Evolutionary conservation across 768 basidiomycete species (phyloP).

Genomic region (Tephrocybe sp.): DNA sequence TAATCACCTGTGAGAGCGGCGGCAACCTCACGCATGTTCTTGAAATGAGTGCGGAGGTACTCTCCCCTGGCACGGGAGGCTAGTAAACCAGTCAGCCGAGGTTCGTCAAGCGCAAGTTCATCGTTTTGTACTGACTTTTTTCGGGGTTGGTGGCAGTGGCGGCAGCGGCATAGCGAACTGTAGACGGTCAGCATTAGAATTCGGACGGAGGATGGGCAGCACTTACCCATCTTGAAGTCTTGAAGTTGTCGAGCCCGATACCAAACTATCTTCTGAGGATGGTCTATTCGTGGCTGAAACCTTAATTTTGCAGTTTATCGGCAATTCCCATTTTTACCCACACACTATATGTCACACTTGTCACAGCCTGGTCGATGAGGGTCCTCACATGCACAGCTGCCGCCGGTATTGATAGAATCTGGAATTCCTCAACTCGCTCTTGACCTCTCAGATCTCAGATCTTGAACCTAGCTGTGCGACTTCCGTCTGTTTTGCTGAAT

Average conservation of each 20-base stretch:
- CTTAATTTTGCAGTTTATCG: conserved; percentile 40
- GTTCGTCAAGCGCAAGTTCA: background rate
- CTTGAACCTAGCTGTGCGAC: too few relatives aligned
- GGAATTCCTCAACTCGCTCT: too few relatives aligned
- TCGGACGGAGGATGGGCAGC: conserved; percentile 20
- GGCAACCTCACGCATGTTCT: conserved; percentile 99
- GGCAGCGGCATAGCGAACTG: conserved; percentile 94
- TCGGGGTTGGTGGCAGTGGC: conserved; percentile 89
- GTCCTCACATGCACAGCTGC: too few relatives aligned
- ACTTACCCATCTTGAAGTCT: conserved; percentile 69
- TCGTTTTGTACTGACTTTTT: conserved; percentile 67
- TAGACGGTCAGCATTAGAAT: conserved; percentile 19
- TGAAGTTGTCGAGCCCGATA: conserved; percentile 48
- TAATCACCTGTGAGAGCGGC: conserved; percentile 85
- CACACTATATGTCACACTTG: conserved; percentile 2
- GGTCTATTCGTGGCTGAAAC: conserved; percentile 43
- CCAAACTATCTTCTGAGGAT: conserved; percentile 22
- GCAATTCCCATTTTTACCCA: conserved; percentile 13
- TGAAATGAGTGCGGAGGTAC: conserved; percentile 99
- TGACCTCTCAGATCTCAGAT: too few relatives aligned
- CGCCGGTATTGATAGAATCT: too few relatives aligned
- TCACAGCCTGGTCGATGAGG: background rate
- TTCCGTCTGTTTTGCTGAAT: too few relatives aligned
- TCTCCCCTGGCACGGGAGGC: conserved; percentile 92
- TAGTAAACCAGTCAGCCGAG: conserved; percentile 35